Conservation (phyloP, 148 eudicot genomes). For the Fallopia convolvulus region DNA sequence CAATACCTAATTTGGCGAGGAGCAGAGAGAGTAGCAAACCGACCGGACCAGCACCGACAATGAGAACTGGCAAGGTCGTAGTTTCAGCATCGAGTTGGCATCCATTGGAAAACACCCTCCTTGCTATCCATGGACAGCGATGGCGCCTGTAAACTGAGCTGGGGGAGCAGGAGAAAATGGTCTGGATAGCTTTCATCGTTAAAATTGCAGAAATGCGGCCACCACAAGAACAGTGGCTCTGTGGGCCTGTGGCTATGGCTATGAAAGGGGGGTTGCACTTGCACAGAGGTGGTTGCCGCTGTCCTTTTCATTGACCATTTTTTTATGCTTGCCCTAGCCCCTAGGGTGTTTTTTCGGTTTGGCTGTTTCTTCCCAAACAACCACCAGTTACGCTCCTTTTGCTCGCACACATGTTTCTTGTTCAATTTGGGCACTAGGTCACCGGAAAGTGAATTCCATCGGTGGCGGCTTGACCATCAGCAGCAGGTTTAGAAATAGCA, state of each 20-base stretch:
- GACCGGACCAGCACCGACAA: constrained; percentile 96
- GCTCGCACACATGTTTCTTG: too few relatives aligned
- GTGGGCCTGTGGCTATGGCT: too few relatives aligned
- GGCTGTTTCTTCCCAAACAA: too few relatives aligned
- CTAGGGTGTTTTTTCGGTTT: too few relatives aligned
- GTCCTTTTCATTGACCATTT: background rate
- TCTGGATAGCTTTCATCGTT: background rate
- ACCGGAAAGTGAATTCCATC: too few relatives aligned
- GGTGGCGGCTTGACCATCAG: too few relatives aligned
- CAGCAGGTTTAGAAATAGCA: too few relatives aligned
- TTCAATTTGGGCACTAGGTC: too few relatives aligned
- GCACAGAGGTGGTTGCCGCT: background rate
- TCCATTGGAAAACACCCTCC: background rate
- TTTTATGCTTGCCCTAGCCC: too few relatives aligned
- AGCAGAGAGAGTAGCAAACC: constrained; percentile 76
- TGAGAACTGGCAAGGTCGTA: constrained; percentile 62
- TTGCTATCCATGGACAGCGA: background rate
- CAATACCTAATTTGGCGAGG: constrained; percentile 80
- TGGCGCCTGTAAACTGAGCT: background rate
- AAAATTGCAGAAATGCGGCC: background rate
- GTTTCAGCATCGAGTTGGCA: constrained; percentile 16
- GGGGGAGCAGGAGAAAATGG: background rate
- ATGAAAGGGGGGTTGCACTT: background rate
- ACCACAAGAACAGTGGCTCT: background rate
- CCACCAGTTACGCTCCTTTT: too few relatives aligned